A percentile compares a stretch with the other conserved stretches of the same genome.
phyloP scores from a whole-genome alignment of 805 yeast genomes.

The Tetrapisispora nanseiensis region DNA sequence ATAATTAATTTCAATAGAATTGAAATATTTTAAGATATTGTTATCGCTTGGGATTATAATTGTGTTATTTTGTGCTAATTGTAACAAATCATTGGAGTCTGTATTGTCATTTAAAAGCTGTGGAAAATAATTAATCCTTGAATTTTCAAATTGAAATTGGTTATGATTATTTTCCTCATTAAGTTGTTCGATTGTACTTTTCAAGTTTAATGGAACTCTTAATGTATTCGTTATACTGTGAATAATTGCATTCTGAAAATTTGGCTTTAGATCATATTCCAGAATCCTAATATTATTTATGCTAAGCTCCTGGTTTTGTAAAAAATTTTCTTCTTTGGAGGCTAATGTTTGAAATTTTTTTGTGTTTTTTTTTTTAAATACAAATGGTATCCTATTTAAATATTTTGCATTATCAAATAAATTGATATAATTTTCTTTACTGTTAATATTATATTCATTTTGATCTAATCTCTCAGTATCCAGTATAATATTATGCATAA shows the following conservation, averaged over 20 bases:
- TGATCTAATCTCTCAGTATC: conserved; percentile 15
- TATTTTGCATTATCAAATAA: neutral
- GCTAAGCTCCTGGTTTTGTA: no score
- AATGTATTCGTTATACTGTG: conserved; percentile 50
- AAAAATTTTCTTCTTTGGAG: no score
- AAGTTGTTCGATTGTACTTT: conserved; percentile 27
- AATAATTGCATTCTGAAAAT: conserved; percentile 53
- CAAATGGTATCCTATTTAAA: neutral
- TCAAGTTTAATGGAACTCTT: conserved; percentile 29
- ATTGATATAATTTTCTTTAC: neutral
- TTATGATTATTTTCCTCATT: conserved; percentile 2
- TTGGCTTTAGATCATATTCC: conserved; percentile 48
- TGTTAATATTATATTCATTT: conserved; percentile 5
- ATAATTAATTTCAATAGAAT: conserved; percentile 39
- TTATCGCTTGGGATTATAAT: conserved; percentile 39
- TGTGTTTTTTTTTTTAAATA: conserved; percentile 6
- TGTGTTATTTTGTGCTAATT: conserved; percentile 31
- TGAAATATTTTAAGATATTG: conserved; percentile 24
- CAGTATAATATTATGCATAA: conserved; percentile 31
- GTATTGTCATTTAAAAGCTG: conserved; percentile 1
- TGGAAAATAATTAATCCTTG: conserved; percentile 2
- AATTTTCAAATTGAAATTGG: no score
- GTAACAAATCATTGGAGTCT: conserved; percentile 3
- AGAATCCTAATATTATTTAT: conserved; percentile 33
- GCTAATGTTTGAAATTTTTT: conserved; percentile 4